Evolutionary conservation across 768 basidiomycete species (phyloP).

Genomic region (Russula ochroleuca): DNA sequence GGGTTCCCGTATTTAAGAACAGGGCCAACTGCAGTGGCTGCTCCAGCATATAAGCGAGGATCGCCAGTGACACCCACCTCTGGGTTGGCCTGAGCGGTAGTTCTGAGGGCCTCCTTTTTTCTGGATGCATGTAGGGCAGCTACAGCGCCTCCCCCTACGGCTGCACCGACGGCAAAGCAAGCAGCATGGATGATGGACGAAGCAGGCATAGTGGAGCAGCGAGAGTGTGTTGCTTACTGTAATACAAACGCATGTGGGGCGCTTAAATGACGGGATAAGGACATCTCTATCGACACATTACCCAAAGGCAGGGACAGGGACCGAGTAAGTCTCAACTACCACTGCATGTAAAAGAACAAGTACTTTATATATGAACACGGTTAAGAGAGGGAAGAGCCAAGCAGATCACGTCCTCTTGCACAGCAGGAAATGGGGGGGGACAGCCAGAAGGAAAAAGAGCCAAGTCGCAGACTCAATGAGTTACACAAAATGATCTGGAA

Average conservation of each 20-base stretch:
- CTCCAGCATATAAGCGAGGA: conserved; percentile 40
- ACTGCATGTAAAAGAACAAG: conserved; percentile 23
- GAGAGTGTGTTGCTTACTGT: neutral
- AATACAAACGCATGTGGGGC: neutral
- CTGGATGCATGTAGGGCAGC: conserved; percentile 43
- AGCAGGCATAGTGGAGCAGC: conserved; percentile 38
- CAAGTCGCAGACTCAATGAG: conserved; percentile 24
- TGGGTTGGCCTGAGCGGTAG: conserved; percentile 32
- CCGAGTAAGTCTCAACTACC: conserved; percentile 25
- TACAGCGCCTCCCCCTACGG: conserved; percentile 73
- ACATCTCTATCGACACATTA: conserved; percentile 25
- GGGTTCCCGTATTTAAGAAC: conserved; percentile 79
- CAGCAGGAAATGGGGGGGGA: conserved; percentile 29
- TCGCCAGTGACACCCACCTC: conserved; percentile 45
- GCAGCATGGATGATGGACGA: conserved; percentile 55
- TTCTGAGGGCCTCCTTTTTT: conserved; percentile 27
- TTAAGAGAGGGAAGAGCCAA: conserved; percentile 9
- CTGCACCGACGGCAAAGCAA: conserved; percentile 78
- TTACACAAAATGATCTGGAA: conserved; percentile 24
- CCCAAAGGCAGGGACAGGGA: conserved; percentile 29
- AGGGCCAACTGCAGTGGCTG: conserved; percentile 32
- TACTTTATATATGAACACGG: conserved; percentile 22
- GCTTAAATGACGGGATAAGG: neutral
- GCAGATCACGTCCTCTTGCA: conserved; percentile 28
- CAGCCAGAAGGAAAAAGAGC: conserved; percentile 20